Evolutionary conservation across 2,329 filamentous ascomycete genomes (phyloP).

Genomic region (Pseudogymnoascus verrucosus): DNA sequence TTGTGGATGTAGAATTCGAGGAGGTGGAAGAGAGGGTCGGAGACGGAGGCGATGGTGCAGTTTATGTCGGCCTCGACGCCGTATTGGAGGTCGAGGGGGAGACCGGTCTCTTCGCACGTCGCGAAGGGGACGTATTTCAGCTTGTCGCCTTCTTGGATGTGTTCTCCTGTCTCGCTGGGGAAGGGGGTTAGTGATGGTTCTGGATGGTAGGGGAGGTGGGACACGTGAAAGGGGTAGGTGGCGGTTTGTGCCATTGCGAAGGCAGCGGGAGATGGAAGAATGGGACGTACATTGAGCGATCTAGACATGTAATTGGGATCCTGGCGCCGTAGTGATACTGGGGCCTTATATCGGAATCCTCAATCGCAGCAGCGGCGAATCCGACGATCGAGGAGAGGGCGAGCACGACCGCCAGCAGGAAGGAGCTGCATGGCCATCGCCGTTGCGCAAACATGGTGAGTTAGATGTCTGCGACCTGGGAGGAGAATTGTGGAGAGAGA

Average conservation of each 20-base stretch:
- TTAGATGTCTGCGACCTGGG: background rate
- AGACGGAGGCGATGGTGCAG: constrained; percentile 71
- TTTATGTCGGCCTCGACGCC: constrained; percentile 74
- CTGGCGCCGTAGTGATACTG: constrained; percentile 59
- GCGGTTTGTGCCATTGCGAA: background rate
- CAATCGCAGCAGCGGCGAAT: background rate
- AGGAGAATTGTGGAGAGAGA: background rate
- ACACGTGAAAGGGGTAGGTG: background rate
- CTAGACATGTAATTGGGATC: constrained; percentile 66
- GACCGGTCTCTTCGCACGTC: constrained; percentile 77
- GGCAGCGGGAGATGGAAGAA: background rate
- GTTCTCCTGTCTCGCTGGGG: constrained; percentile 77
- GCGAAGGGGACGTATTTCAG: constrained; percentile 91
- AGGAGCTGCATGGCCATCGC: background rate
- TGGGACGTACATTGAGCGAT: constrained; percentile 58
- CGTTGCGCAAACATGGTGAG: background rate
- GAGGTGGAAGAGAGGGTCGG: constrained; percentile 76
- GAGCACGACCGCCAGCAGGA: constrained; percentile 11
- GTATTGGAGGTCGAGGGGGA: constrained; percentile 78
- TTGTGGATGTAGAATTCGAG: constrained; percentile 97
- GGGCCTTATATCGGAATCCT: constrained; percentile 27
- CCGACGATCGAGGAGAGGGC: background rate
- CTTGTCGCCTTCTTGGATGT: constrained; percentile 76
- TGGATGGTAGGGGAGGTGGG: background rate
- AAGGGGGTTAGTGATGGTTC: background rate